Base-by-base conservation (phyloP, 2,329 filamentous ascomycete species). In the Uncinocarpus reesii region DNA sequence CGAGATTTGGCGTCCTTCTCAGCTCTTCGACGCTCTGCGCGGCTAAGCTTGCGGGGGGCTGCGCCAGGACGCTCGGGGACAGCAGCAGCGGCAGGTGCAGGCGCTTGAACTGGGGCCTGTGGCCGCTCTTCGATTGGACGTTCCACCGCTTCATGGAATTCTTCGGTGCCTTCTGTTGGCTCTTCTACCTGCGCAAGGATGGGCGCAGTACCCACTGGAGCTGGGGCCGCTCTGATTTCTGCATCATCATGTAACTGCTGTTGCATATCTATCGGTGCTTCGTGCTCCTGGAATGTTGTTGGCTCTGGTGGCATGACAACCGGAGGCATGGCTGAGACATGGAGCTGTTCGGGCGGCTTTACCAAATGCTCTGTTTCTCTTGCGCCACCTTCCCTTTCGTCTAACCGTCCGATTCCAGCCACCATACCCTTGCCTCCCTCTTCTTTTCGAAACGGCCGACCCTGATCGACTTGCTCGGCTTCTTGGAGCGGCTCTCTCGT, bases 1-100 rank as follows among this genome's bases (percentile, higher is more conserved):
- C 29, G 49, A 4, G 28, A 26, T 36, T 52, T 52, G 26, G 37
- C 47, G 20, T 54, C 50, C 40, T 54, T 54, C 23, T 45, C 37
- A 18, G 32, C 31, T 28, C 42, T 32, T 24, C 49, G 23, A 11
- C 50, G 34, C 34, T 42, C 46, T 29, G 38, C 29, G 36, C 46
- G 46, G 15, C 29, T 28, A 7, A 26, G 24, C n/a, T 36, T 46
- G 5, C 26, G 24, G 16, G 31, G 26, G 1, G 46, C 21, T 37
- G 15, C 38, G 3, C 13, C 31, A 21, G 26, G 34, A 7, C n/a
- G 34, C 8, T n/a, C 44, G 2, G 16, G 21, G n/a, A 8, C 32
- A 37, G 21, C 11, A 11, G 42, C 10, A 6, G 10, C 2, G 4
- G 13, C n/a, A 7, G 24, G 6, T 18, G 15, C 13, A 1, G 32